Evolutionary conservation across 345 rosid genomes (phyloP).

Genomic region (Arabis alpina): DNA sequence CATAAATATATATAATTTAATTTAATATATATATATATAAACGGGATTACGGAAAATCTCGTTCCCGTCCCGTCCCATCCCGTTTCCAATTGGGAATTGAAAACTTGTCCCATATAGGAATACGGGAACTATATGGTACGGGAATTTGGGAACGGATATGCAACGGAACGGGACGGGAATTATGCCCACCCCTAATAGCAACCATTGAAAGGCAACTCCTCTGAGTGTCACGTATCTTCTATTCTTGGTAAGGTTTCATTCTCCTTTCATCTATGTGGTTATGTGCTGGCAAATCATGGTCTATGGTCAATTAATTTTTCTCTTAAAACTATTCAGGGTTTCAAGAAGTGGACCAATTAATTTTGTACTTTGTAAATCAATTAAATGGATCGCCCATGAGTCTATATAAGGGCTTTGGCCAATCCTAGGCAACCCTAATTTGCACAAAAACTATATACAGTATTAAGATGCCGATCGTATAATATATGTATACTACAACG

Average conservation of each 20-base stretch:
- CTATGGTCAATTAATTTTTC: conserved; percentile 35
- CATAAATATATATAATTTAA: no score
- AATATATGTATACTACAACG: conserved; percentile 28
- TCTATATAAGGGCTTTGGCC: conserved; percentile 28
- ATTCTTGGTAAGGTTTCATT: conserved; percentile 80
- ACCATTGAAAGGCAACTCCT: conserved; percentile 83
- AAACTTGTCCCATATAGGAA: no score
- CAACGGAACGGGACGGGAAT: no score
- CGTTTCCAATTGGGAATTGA: no score
- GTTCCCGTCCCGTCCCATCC: no score
- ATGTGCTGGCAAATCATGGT: not conserved
- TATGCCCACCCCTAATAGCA: conserved; percentile 74
- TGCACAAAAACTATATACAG: conserved; percentile 17
- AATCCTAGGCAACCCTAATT: conserved; percentile 26
- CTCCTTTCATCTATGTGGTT: conserved; percentile 26
- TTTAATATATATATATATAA: no score
- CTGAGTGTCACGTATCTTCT: conserved; percentile 69
- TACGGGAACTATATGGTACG: no score
- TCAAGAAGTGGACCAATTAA: no score
- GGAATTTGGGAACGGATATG: no score
- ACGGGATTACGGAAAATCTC: no score
- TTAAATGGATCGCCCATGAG: conserved; percentile 42
- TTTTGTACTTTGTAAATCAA: no score
- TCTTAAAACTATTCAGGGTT: conserved; percentile 59
- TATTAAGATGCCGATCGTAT: conserved; percentile 34